Evolutionary conservation across 345 rosid species (phyloP), one percentile per base, ranked within the genome.

Genomic region (Geranium brycei): DNA sequence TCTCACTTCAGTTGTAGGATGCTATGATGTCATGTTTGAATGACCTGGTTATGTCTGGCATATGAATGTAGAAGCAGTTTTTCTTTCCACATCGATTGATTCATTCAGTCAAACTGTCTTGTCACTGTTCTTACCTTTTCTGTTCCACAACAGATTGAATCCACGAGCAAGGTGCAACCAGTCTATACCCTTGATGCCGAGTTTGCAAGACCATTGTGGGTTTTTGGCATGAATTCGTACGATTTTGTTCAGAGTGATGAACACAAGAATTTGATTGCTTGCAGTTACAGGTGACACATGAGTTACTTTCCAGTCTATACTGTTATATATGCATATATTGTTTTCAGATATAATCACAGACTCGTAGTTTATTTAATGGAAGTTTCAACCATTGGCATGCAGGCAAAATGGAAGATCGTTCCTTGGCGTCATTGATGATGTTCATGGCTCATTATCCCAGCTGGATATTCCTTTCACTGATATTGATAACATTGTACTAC

Each of bases 381-480:
- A 61, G 16, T 56, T 58, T 47, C 66, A 40, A 58, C 16, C 64
- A 57, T 62, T 62, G 75, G 65, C 58, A 68, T 82, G 72, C 90
- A 92, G 99, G 87, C 86, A 85, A 72, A 82, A 85, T 68, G 97
- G 99, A 66, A 92, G 74, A 79, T 87, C 99, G 47, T 81, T 80
- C 78, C 86, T 90, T 71, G 93, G 90, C 62, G 69, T 90, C 63
- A 66, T 93, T 75, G 87, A 93, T 62, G 87, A 76, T 68, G 75
- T 67, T 19, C 78, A 79, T 78, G 72, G 83, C 64, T 85, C 91
- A 35, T 64, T 89, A 60, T 82, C 96, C 69, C 73, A 76, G 71
- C 91, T 92, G 8, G 86, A 87, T 71, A 83, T 86, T 77, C 96
- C 96, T 72, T 81, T 93, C 76, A 87, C 97, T 17, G 97, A 90